Conservation (phyloP, 2,329 filamentous ascomycete species). For the Periconia sp. region DNA sequence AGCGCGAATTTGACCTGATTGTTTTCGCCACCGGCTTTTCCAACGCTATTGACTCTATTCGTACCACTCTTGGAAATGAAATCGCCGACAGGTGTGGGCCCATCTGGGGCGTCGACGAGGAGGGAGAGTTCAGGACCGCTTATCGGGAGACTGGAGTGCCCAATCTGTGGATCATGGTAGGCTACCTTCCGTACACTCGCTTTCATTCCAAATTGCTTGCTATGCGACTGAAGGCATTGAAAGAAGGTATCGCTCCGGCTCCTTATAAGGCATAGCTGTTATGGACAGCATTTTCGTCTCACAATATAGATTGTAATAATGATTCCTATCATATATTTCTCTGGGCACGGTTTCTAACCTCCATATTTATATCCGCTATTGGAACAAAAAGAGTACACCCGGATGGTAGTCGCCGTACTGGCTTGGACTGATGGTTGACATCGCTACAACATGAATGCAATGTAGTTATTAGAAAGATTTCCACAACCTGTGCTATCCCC, state of each 20-base stretch:
- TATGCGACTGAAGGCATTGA: conserved; percentile 11
- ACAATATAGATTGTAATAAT: too few relatives aligned
- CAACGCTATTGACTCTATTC: conserved; percentile 69
- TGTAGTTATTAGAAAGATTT: too few relatives aligned
- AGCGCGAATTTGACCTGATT: conserved; percentile 66
- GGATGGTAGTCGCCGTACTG: too few relatives aligned
- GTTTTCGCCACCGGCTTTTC: conserved; percentile 63
- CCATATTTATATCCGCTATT: too few relatives aligned
- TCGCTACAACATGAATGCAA: too few relatives aligned
- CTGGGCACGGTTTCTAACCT: too few relatives aligned
- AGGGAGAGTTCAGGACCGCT: conserved; percentile 35
- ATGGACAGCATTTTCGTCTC: too few relatives aligned
- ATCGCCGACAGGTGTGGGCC: conserved; percentile 64
- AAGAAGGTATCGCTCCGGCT: conserved; percentile 7
- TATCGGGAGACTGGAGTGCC: conserved; percentile 14
- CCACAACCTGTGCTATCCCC: too few relatives aligned
- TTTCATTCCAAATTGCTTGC: conserved; percentile 12
- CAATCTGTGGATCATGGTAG: conserved; percentile 13
- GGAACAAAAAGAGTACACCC: too few relatives aligned
- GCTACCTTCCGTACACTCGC: conserved; percentile 6
- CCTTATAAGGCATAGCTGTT: too few relatives aligned
- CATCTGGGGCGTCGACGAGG: conserved; percentile 45
- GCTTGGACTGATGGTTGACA: too few relatives aligned
- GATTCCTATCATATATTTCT: too few relatives aligned
- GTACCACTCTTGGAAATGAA: conserved; percentile 66